Evolutionary conservation across 2,329 filamentous ascomycete genomes (phyloP).

Genomic region (Colletotrichum sp.): DNA sequence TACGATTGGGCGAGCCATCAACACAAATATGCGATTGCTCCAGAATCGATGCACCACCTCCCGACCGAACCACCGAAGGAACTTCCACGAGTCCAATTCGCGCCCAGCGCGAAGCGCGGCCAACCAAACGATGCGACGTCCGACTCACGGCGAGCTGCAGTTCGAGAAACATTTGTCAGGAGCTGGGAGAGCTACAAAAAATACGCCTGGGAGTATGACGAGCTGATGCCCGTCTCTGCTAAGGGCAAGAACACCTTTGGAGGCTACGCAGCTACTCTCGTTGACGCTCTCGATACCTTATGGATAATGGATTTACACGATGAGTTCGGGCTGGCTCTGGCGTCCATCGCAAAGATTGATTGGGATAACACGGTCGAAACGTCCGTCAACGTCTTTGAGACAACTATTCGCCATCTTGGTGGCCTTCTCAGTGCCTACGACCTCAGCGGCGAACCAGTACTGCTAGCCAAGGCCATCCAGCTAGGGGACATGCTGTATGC

Average conservation of each 20-base stretch:
- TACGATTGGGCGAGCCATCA: constrained; percentile 19
- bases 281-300: constrained; percentile 54
- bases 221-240: constrained; percentile 47
- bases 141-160: constrained; percentile 25
- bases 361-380: constrained; percentile 51
- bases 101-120: constrained; percentile 3
- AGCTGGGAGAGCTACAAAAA: constrained; percentile 48
- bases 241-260: constrained; percentile 45
- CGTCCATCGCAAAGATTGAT: constrained; percentile 50
- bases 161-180: constrained; percentile 38
- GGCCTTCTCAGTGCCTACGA: constrained; percentile 73
- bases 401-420: constrained; percentile 73
- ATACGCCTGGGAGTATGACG: constrained; percentile 53
- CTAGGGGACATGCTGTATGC: constrained; percentile 69
- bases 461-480: constrained; percentile 67
- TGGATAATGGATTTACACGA: constrained; percentile 59
- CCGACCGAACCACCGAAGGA: background rate
- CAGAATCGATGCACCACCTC: constrained; percentile 11
- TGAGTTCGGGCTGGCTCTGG: constrained; percentile 52
- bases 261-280: constrained; percentile 51
- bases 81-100: constrained; percentile 18
- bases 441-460: constrained; percentile 58
- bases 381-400: constrained; percentile 69
- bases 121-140: constrained; percentile 8
- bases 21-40: constrained; percentile 9